Conservation (phyloP, 305 asterid genomes). For the Caryopteris hybrid region DNA sequence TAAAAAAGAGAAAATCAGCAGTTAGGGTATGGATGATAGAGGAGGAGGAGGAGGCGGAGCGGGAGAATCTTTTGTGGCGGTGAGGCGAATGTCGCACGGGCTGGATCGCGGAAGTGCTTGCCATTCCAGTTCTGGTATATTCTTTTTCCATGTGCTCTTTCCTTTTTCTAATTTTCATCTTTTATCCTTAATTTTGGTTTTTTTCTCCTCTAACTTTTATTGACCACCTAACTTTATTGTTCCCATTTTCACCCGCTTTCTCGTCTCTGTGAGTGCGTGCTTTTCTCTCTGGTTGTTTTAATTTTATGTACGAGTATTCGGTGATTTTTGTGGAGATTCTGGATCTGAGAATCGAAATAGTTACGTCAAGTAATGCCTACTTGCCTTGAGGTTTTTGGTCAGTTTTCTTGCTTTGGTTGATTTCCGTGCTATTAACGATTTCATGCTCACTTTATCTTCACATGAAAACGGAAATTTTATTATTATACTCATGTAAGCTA, state of each 20-base stretch:
- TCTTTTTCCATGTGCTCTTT: not conserved
- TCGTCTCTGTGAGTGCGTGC: constrained; percentile 5
- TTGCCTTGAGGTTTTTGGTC: constrained; percentile 47
- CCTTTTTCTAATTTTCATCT: not conserved
- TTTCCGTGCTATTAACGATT: not conserved
- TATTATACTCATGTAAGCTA: not conserved
- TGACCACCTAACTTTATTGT: constrained; percentile 18
- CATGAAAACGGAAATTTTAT: not conserved
- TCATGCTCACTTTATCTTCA: not conserved
- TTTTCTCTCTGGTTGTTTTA: constrained; percentile 12
- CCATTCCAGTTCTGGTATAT: constrained; percentile 58
- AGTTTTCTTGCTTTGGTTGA: constrained; percentile 28
- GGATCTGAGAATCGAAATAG: constrained; percentile 38
- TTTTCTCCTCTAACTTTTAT: constrained; percentile 9
- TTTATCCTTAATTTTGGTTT: not conserved
- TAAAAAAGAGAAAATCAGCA: not conserved
- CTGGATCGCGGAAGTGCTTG: constrained; percentile 67
- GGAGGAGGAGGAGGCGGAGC: constrained; percentile 35
- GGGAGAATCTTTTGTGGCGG: constrained; percentile 82
- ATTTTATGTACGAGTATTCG: constrained; percentile 10
- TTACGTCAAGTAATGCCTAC: constrained; percentile 34
- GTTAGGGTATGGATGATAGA: constrained; percentile 60
- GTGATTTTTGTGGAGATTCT: constrained; percentile 21
- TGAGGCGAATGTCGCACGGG: constrained; percentile 76
- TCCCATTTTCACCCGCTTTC: constrained; percentile 16